A percentile compares a stretch with the other conserved stretches of the same genome.
These are phyloP conservation scores for Tephrocybe sp. DNA, from an alignment of 768 basidiomycete genomes.

Conservation along the genomic window DNA sequence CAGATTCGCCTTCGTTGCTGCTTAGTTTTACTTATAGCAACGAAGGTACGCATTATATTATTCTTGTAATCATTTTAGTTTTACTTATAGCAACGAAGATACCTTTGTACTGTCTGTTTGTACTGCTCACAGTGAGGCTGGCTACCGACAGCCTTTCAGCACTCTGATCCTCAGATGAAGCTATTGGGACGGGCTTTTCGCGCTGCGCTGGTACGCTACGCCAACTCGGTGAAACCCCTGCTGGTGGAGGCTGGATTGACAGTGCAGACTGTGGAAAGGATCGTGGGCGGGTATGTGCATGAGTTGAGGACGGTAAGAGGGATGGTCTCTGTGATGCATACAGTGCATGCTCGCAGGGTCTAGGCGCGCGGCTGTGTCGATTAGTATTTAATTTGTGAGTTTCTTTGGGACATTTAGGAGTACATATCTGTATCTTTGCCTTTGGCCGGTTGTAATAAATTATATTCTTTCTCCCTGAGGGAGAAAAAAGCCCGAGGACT, in stretches of 20 bases:
- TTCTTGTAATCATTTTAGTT: too few species aligned
- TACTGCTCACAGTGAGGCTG: too few species aligned
- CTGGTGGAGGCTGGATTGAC: slow-evolving; percentile 38
- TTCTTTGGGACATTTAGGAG: not conserved
- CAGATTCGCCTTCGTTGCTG: too few species aligned
- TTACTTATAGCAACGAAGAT: too few species aligned
- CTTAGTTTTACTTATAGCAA: too few species aligned
- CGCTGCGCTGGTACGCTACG: slow-evolving; percentile 37
- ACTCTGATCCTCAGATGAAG: slow-evolving; percentile 26
- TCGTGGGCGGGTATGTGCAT: slow-evolving; percentile 39
- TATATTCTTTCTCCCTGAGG: too few species aligned
- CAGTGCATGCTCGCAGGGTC: slow-evolving; percentile 39
- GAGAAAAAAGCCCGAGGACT: too few species aligned
- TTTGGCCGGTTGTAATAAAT: too few species aligned
- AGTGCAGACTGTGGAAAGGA: slow-evolving; percentile 32
- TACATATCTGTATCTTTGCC: too few species aligned
- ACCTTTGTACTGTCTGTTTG: too few species aligned
- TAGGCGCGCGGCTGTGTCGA: not conserved
- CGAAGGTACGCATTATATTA: too few species aligned
- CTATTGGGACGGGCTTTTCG: slow-evolving; percentile 42
- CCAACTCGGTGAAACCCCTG: slow-evolving; percentile 47
- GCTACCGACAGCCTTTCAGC: too few species aligned
- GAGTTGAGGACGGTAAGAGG: slow-evolving; percentile 49
- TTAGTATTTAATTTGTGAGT: not conserved
- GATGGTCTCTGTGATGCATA: slow-evolving; percentile 45